phyloP scores from a whole-genome alignment of 257 asterid species.

The Marsdenia floribunda region DNA sequence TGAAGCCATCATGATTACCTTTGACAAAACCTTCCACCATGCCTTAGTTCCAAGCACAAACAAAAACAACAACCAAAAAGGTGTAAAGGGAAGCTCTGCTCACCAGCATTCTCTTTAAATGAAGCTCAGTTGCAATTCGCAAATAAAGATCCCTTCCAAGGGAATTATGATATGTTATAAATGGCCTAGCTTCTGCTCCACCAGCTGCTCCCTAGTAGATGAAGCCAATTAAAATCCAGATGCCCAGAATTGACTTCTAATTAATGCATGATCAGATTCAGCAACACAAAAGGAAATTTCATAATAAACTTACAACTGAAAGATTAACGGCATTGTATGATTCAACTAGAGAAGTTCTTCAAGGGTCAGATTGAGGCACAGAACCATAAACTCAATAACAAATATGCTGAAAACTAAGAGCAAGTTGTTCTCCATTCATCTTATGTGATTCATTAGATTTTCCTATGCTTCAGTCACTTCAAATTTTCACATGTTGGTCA shows the following conservation, averaged over 20 bases:
- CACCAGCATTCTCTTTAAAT: constrained; percentile 97
- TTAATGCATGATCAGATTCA: background rate
- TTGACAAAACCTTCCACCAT: background rate
- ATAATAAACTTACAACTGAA: background rate
- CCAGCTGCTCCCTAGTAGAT: constrained; percentile 90
- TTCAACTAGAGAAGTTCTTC: background rate
- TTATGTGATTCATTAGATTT: background rate
- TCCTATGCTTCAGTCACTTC: background rate
- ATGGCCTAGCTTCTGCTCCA: constrained; percentile 99
- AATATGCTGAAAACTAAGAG: background rate
- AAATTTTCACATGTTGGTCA: background rate
- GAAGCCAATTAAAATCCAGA: constrained; percentile 25
- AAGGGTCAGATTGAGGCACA: background rate
- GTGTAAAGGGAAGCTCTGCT: constrained; percentile 22
- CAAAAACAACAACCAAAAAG: background rate
- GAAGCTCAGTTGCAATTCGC: constrained; percentile 97
- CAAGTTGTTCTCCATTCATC: background rate
- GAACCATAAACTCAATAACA: background rate
- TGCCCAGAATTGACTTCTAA: background rate
- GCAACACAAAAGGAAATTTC: too few relatives aligned
- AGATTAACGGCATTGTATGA: background rate
- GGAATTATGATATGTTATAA: constrained; percentile 89
- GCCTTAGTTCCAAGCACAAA: background rate
- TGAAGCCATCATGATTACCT: background rate
- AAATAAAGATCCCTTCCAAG: constrained; percentile 97